Evolutionary conservation across 2,329 filamentous ascomycete genomes (phyloP).

Genomic region (Colletotrichum tanaceti): DNA sequence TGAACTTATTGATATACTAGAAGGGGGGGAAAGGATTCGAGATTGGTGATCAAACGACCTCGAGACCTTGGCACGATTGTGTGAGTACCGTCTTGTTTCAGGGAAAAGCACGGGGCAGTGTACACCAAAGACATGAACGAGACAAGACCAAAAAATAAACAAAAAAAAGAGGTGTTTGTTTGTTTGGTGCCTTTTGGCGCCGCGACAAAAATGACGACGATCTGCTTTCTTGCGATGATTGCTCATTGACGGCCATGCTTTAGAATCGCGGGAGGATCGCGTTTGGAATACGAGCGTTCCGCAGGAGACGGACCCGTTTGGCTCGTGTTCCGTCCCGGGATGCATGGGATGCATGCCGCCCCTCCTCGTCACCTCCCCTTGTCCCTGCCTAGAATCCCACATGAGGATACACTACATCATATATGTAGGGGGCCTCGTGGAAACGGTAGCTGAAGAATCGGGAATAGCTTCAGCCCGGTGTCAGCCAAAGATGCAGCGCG

Average conservation of each 20-base stretch:
- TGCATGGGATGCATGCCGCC: too few species aligned
- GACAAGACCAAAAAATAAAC: too few species aligned
- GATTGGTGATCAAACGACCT: not conserved
- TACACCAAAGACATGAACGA: too few species aligned
- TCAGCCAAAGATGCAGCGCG: not conserved
- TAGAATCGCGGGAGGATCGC: not conserved
- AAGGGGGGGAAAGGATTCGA: not conserved
- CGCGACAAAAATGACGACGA: not conserved
- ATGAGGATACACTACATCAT: too few species aligned
- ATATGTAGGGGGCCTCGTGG: not conserved
- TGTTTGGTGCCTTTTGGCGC: too few species aligned
- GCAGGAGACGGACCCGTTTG: too few species aligned
- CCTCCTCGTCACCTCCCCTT: not conserved
- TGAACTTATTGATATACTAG: not conserved
- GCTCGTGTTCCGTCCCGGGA: not conserved
- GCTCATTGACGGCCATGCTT: not conserved
- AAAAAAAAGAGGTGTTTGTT: too few species aligned
- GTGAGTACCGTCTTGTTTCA: slow-evolving; percentile 1
- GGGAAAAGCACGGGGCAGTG: not conserved
- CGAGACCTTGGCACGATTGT: not conserved
- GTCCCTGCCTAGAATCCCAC: not conserved
- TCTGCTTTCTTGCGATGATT: not conserved
- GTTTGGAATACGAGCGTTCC: not conserved
- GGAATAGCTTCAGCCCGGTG: slow-evolving; percentile 34
- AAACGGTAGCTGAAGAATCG: slow-evolving; percentile 15